Conservation (phyloP, 257 asterid species). For the Nicotiana attenuata region DNA sequence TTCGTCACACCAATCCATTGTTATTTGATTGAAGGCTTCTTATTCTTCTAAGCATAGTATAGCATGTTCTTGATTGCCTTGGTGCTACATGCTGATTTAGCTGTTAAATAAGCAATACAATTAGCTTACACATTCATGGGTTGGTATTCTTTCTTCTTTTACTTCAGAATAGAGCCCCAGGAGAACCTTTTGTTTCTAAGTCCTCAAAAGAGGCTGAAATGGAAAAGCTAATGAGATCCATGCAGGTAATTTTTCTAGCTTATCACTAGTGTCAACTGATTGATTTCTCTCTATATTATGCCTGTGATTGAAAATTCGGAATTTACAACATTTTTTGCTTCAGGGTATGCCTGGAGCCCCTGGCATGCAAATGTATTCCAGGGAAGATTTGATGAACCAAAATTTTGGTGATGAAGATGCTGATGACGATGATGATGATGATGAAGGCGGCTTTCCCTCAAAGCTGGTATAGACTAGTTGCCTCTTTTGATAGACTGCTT, state of each 20-base stretch:
- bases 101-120: constrained; percentile 6
- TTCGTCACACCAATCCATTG: background rate
- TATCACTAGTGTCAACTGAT: constrained; percentile 1
- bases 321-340: constrained; percentile 1
- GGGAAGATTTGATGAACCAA: constrained; percentile 84
- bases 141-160: constrained; percentile 11
- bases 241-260: constrained; percentile 51
- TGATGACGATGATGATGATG: constrained; percentile 71
- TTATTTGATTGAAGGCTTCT: background rate
- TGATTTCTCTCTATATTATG: background rate
- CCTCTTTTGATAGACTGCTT: background rate
- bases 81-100: background rate
- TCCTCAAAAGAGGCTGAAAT: constrained; percentile 88
- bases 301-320: background rate
- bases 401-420: constrained; percentile 63
- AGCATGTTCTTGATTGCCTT: background rate
- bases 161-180: constrained; percentile 71
- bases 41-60: background rate
- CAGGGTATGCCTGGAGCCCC: constrained; percentile 98
- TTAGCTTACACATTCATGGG: background rate
- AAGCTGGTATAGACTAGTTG: constrained; percentile 43
- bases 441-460: constrained; percentile 53
- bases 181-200: constrained; percentile 80
- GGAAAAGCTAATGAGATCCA: constrained; percentile 80
- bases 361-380: constrained; percentile 89